These are phyloP conservation scores for Hericium coralloides DNA, from an alignment of 768 basidiomycete species.

Conservation along the genomic window DNA sequence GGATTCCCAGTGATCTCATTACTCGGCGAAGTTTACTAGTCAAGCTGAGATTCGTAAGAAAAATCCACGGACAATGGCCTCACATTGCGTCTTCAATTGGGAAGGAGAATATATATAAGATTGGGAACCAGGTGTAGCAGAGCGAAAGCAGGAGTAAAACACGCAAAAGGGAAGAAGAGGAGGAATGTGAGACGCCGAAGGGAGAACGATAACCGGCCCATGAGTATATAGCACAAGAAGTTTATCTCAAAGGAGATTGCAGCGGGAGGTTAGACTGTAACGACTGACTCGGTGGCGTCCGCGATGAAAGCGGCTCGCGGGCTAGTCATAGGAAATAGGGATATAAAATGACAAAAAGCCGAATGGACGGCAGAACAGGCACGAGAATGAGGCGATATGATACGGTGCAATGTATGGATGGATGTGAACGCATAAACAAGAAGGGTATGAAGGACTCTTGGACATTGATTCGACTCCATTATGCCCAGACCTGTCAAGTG, in stretches of 20 bases:
- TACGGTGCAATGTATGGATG: conserved; percentile 2
- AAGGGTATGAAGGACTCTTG: not conserved
- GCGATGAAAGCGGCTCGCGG: conserved; percentile 36
- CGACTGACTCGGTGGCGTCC: conserved; percentile 52
- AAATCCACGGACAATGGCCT: not conserved
- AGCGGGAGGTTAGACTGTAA: conserved; percentile 31
- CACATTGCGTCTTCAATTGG: not conserved
- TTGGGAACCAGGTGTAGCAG: not conserved
- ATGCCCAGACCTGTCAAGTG: conserved; percentile 71
- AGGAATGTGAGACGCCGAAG: not conserved
- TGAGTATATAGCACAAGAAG: conserved; percentile 3
- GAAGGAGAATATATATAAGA: not conserved
- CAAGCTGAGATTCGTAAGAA: not conserved
- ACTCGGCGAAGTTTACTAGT: not conserved
- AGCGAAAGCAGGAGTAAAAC: not conserved
- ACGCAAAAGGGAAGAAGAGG: not conserved
- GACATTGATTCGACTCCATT: conserved; percentile 17
- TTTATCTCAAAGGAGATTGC: conserved; percentile 17
- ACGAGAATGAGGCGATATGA: conserved; percentile 9
- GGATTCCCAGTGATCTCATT: no score
- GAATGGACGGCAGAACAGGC: conserved; percentile 6
- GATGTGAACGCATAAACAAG: not conserved
- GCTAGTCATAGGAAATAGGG: conserved; percentile 43
- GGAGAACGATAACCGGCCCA: not conserved
- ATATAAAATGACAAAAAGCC: conserved; percentile 27